Evolutionary conservation across 108 stramenopile species (phyloP).

Genomic region (Cyclostephanos tholiformis): DNA sequence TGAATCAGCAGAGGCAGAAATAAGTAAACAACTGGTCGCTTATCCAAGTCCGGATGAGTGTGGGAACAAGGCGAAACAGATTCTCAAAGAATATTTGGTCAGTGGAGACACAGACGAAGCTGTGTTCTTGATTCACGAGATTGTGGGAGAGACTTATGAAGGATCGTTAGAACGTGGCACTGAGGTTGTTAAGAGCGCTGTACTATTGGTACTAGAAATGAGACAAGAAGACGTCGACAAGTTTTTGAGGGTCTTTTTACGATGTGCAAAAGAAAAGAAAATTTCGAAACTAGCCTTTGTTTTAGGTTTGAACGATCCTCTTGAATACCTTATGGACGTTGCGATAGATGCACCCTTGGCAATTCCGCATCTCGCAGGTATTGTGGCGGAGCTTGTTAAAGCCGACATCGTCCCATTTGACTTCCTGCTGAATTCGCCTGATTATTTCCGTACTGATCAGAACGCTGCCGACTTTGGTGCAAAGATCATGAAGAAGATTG

Average conservation of each 20-base stretch:
- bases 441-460: conserved; percentile 68
- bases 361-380: conserved; percentile 52
- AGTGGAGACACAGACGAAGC: conserved; percentile 78
- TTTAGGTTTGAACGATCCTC: conserved; percentile 67
- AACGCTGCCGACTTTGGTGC: conserved; percentile 68
- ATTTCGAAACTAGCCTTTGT: conserved; percentile 46
- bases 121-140: conserved; percentile 67
- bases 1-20: conserved; percentile 3
- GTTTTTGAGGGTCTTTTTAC: conserved; percentile 47
- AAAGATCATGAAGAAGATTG: conserved; percentile 62
- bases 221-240: conserved; percentile 67
- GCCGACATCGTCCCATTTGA: conserved; percentile 50
- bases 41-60: conserved; percentile 60
- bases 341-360: conserved; percentile 86
- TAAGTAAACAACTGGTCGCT: conserved; percentile 16
- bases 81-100: conserved; percentile 79
- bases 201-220: conserved; percentile 76
- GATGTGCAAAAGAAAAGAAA: conserved; percentile 57
- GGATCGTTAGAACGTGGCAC: conserved; percentile 68
- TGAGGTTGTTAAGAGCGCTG: conserved; percentile 62
- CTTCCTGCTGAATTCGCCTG: conserved; percentile 64
- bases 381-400: conserved; percentile 64
- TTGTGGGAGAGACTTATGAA: conserved; percentile 58
- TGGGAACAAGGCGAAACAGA: conserved; percentile 57
- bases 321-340: conserved; percentile 79